Conservation (phyloP, 2,329 filamentous ascomycete genomes). For the Basipetospora sp. region DNA sequence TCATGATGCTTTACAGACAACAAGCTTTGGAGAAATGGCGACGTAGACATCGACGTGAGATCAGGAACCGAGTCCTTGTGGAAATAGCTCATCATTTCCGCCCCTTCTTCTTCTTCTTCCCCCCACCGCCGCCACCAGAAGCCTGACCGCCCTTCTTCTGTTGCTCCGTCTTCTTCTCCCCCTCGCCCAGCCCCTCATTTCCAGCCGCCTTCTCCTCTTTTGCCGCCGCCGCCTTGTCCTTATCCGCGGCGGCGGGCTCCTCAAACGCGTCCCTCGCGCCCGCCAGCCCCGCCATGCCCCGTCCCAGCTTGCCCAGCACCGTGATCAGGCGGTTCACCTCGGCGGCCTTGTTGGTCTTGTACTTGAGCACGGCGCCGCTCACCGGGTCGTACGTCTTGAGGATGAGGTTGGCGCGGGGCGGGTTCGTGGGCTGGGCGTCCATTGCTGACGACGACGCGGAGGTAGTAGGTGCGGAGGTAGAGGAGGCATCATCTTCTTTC, state of each 20-base stretch:
- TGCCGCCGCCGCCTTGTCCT: constrained; percentile 16
- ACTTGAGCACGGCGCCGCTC: constrained; percentile 74
- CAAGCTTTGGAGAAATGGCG: no score
- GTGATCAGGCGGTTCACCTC: constrained; percentile 75
- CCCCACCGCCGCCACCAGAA: constrained; percentile 14
- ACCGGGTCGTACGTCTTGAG: constrained; percentile 81
- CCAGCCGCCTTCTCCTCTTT: constrained; percentile 19
- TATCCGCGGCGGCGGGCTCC: constrained; percentile 17
- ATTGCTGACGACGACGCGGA: constrained; percentile 6
- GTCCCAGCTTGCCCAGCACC: constrained; percentile 60
- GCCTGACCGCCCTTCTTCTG: constrained; percentile 11
- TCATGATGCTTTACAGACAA: no score
- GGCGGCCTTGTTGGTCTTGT: constrained; percentile 76
- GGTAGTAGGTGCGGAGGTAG: constrained; percentile 13
- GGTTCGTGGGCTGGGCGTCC: constrained; percentile 18
- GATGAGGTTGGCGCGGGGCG: constrained; percentile 53
- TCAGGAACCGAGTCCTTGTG: no score
- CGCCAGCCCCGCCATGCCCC: constrained; percentile 46
- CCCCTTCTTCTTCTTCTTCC: constrained; percentile 58
- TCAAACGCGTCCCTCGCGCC: constrained; percentile 26
- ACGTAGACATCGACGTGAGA: no score
- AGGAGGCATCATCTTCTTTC: constrained; percentile 13
- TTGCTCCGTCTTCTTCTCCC: constrained; percentile 17
- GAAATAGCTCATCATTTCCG: constrained; percentile 46
- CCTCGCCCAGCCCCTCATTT: constrained; percentile 13